Percentiles rank a stretch among this genome's conserved stretches.
phyloP scores from a whole-genome alignment of 352 stramenopile species.

The Halophytophthora polymorphica region DNA sequence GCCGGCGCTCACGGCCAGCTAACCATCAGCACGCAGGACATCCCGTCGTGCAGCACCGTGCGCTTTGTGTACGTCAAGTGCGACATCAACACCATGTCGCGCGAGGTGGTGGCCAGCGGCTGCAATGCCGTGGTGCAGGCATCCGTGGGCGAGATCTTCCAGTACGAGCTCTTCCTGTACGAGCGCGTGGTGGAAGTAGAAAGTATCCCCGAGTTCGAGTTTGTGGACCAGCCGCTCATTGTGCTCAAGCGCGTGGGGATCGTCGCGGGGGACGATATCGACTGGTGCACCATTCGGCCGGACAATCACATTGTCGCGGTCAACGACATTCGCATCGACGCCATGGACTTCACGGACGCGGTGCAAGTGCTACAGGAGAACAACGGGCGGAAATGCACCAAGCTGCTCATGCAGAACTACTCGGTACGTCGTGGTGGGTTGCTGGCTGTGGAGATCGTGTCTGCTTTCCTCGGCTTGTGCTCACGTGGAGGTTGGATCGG shows the following conservation, averaged over 20 bases:
- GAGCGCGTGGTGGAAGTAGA: constrained; percentile 87
- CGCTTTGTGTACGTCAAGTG: constrained; percentile 87
- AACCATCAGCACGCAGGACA: constrained; percentile 75
- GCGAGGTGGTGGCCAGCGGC: constrained; percentile 78
- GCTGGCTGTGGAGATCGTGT: neutral
- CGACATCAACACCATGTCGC: constrained; percentile 84
- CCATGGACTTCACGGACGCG: constrained; percentile 76
- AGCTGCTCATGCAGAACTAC: constrained; percentile 87
- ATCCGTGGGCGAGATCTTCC: constrained; percentile 84
- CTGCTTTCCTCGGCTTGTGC: neutral
- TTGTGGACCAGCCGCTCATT: constrained; percentile 83
- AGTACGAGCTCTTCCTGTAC: constrained; percentile 87
- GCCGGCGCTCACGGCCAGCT: constrained; percentile 59
- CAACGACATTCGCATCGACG: constrained; percentile 84
- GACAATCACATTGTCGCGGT: constrained; percentile 88
- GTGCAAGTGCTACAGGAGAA: constrained; percentile 83
- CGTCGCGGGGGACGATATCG: constrained; percentile 66
- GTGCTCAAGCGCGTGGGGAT: constrained; percentile 85
- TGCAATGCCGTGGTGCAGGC: constrained; percentile 83
- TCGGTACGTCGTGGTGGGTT: constrained; percentile 29
- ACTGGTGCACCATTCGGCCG: constrained; percentile 73
- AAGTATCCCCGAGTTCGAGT: constrained; percentile 84
- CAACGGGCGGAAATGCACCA: constrained; percentile 84
- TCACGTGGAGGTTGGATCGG: neutral
- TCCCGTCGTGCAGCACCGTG: constrained; percentile 60